Percentiles rank a stretch among this genome's conserved stretches.
Evolutionary conservation across 495 filamentous ascomycete genomes (phyloP).

Genomic region (Cudoniella acicularis): DNA sequence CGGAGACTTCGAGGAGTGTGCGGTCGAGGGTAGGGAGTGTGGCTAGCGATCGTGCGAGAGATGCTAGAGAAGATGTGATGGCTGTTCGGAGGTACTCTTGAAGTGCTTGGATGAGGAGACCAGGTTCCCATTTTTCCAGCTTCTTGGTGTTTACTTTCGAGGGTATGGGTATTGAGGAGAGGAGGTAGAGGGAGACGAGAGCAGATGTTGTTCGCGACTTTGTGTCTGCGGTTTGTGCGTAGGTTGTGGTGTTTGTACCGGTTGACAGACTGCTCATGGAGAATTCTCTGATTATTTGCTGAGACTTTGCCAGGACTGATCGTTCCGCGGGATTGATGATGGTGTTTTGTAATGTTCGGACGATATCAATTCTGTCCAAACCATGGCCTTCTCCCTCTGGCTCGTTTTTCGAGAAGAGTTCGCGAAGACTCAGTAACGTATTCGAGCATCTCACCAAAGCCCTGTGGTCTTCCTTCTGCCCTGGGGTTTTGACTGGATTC

Average conservation of each 20-base stretch:
- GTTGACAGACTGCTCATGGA: constrained; percentile 55
- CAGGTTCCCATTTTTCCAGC: constrained; percentile 56
- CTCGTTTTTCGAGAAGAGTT: constrained; percentile 60
- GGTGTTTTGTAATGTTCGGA: constrained; percentile 62
- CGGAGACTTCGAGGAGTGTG: constrained; percentile 75
- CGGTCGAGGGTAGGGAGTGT: constrained; percentile 80
- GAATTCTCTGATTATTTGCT: constrained; percentile 81
- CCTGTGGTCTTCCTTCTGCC: constrained; percentile 65
- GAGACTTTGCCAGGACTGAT: constrained; percentile 61
- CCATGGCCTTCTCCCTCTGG: constrained; percentile 72
- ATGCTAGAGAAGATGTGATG: constrained; percentile 68
- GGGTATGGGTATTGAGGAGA: constrained; percentile 57
- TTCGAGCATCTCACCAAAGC: constrained; percentile 75
- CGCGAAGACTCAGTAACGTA: constrained; percentile 67
- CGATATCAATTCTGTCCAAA: constrained; percentile 64
- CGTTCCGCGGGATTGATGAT: constrained; percentile 68
- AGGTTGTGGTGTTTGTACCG: constrained; percentile 49
- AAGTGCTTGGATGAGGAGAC: constrained; percentile 69
- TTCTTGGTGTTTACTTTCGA: constrained; percentile 28
- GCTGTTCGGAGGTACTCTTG: constrained; percentile 75
- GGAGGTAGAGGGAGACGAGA: constrained; percentile 72
- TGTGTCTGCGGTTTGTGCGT: constrained; percentile 75
- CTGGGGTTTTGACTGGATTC: constrained; percentile 27
- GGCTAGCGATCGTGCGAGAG: constrained; percentile 67
- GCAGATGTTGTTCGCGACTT: constrained; percentile 70